These are phyloP conservation scores for Piper longum DNA, from an alignment of 164 flowering plant genomes.

Conservation along the genomic window DNA sequence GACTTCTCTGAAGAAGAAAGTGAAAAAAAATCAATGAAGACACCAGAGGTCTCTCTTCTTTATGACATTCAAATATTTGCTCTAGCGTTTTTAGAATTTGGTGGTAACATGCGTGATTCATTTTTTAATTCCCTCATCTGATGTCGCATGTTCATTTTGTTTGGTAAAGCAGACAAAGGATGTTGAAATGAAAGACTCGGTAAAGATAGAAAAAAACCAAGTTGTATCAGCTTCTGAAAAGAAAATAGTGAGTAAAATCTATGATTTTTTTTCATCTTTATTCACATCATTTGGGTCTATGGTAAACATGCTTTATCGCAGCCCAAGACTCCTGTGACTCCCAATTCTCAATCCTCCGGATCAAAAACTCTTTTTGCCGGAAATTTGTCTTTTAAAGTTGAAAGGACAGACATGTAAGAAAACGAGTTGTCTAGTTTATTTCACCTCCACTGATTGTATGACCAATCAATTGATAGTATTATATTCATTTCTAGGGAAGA, in stretches of 20 bases:
- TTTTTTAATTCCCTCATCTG: not conserved
- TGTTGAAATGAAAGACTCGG: conserved; percentile 56
- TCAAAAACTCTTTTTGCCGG: conserved; percentile 68
- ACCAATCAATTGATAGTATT: not conserved
- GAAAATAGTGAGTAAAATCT: conserved; percentile 17
- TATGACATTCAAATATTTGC: too few relatives aligned
- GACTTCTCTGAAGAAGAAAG: conserved; percentile 21
- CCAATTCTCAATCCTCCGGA: conserved; percentile 21
- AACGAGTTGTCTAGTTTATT: not conserved
- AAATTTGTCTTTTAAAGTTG: conserved; percentile 45
- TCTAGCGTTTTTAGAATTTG: not conserved
- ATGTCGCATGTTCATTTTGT: not conserved
- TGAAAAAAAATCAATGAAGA: conserved; percentile 24
- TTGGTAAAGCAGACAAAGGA: conserved; percentile 26
- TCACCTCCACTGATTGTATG: not conserved
- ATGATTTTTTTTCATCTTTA: not conserved
- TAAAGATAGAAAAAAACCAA: conserved; percentile 3
- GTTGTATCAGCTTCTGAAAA: conserved; percentile 15
- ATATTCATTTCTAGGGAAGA: conserved; percentile 25
- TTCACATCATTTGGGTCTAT: not conserved
- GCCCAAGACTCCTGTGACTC: conserved; percentile 58
- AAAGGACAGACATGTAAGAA: conserved; percentile 56
- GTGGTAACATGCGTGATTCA: not conserved
- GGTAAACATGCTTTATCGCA: conserved; percentile 10
- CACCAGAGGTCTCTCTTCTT: conserved; percentile 25